These are phyloP conservation scores for Ascosphaera pollenicola DNA, from an alignment of 2,329 filamentous ascomycete species.

Conservation along the genomic window DNA sequence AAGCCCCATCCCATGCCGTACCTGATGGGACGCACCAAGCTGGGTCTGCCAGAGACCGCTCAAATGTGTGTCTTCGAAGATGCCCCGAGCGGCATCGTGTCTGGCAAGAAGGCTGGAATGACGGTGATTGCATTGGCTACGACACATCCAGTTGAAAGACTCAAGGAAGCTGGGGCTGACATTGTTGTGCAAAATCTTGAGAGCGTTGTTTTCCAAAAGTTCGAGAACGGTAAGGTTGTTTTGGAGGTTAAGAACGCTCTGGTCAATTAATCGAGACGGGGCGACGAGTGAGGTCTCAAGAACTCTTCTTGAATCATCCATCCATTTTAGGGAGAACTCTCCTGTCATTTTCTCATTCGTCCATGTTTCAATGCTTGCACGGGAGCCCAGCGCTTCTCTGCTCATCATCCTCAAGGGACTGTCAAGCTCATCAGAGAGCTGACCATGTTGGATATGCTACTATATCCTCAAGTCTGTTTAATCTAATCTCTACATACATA, in stretches of 20 bases:
- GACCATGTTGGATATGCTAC: too few species aligned
- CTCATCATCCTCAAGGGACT: too few species aligned
- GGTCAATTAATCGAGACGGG: background rate
- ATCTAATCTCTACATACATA: too few species aligned
- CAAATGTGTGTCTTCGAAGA: conserved; percentile 66
- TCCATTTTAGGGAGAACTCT: too few species aligned
- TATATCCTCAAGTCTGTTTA: too few species aligned
- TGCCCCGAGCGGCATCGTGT: conserved; percentile 61
- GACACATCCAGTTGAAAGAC: conserved; percentile 53
- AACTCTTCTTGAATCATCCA: too few species aligned
- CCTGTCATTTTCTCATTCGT: too few species aligned
- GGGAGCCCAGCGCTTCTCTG: too few species aligned
- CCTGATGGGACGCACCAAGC: conserved; percentile 38
- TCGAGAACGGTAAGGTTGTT: conserved; percentile 35
- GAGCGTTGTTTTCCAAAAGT: conserved; percentile 42
- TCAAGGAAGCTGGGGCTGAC: conserved; percentile 57
- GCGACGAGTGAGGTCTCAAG: too few species aligned
- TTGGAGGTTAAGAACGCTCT: conserved; percentile 44
- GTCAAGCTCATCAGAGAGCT: too few species aligned
- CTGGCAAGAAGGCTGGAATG: conserved; percentile 71
- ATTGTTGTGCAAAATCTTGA: conserved; percentile 66
- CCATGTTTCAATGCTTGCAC: too few species aligned
- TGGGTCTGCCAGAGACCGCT: conserved; percentile 27
- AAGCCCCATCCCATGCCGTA: conserved; percentile 65
- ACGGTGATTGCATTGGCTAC: conserved; percentile 67